Base-by-base conservation (phyloP, 805 yeast species). In the Sugiyamaella boreocaroliniensis region DNA sequence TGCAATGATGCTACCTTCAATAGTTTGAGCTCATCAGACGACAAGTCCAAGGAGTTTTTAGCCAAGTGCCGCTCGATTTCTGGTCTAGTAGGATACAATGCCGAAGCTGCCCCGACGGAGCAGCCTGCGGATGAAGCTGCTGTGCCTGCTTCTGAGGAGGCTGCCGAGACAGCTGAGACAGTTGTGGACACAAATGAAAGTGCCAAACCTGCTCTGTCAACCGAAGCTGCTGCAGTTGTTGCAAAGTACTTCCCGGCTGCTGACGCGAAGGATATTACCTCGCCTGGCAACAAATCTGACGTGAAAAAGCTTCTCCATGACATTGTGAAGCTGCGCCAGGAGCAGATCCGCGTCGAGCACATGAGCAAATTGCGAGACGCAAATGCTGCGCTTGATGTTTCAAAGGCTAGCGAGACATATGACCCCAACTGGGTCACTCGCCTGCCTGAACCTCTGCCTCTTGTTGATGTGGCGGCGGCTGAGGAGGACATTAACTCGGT, bases 351-450 rank as follows among this genome's bases (percentile, higher is more conserved):
- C 11, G 44, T 50, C 42, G 15, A 47, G 16, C 48, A 48, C 48
- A 55, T 48, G 45, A 55, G 54, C 50, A 59, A 43, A 22, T 47
- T 40, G 41, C 29, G 45, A 22, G 32, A 45, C 14, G 16, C 40
- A 7, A 15, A 32, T 10, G 18, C 41, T 4, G 37, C 37, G 12
- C 37, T 32, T 14, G 46, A 51, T 12, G 43, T 29, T 2, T 53
- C 57, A 29, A 53, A 63, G 7, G 63, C 57, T 22, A 63, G 62
- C n/a, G 68, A 71, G 40, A 74, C 76, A 26, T 77, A 69, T 58
- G 76, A 76, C 59, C 71, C 80, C 46, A 64, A 66, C 10, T 83
- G 87, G 87, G 71, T 76, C 11, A 65, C 72, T 43, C 64, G 67
- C 5, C 68, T 83, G 49, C 70, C 68, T 7, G 65, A 61, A 40